Conservation (phyloP, 2,329 filamentous ascomycete genomes). For the Exophiala xenobiotica region DNA sequence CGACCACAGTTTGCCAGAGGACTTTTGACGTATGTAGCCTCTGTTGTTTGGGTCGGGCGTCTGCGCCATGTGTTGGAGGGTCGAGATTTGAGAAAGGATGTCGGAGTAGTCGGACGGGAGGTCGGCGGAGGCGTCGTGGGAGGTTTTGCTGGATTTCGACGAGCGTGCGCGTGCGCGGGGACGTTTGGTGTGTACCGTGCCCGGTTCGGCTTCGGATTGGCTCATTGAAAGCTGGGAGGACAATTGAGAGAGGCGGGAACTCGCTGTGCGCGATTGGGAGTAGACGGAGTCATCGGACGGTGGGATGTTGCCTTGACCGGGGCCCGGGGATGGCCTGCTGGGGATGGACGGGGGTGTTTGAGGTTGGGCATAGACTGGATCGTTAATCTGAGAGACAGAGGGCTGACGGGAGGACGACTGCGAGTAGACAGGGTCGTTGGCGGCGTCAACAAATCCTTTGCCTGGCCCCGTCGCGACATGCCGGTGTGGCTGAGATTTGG, state of each 20-base stretch:
- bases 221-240: not conserved
- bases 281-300: constrained; percentile 2
- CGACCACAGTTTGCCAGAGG: constrained; percentile 65
- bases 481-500: not conserved
- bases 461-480: not conserved
- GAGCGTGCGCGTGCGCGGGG: constrained; percentile 4
- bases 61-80: constrained; percentile 53
- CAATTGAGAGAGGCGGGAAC: not conserved
- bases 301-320: not conserved
- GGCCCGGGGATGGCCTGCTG: not conserved
- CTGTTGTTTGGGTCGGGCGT: constrained; percentile 55
- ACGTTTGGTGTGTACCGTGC: constrained; percentile 35
- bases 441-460: not conserved
- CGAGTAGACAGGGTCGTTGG: constrained; percentile 9
- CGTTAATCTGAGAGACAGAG: not conserved
- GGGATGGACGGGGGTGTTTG: not conserved
- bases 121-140: constrained; percentile 4
- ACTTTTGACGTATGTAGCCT: constrained; percentile 62
- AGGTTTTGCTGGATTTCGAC: constrained; percentile 19
- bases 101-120: constrained; percentile 63
- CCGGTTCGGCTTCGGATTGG: constrained; percentile 17
- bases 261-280: constrained; percentile 5
- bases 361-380: constrained; percentile 6
- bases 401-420: not conserved
- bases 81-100: constrained; percentile 55